These are phyloP conservation scores for Trametes cingulata DNA, from an alignment of 768 basidiomycete genomes.

Conservation along the genomic window DNA sequence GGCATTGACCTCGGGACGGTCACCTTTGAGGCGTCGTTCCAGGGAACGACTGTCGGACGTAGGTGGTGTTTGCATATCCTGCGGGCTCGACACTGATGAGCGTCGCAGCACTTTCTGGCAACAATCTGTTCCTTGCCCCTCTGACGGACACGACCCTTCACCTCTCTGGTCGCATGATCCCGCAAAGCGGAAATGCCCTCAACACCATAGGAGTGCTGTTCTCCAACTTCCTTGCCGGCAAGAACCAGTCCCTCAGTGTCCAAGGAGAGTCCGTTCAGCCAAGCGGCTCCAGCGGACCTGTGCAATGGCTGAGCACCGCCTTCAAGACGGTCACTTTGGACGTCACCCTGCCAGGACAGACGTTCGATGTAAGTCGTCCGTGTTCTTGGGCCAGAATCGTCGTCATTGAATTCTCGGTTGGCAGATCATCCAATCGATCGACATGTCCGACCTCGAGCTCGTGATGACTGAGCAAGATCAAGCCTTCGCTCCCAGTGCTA, in stretches of 20 bases:
- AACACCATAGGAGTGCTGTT: constrained; percentile 61
- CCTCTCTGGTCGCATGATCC: constrained; percentile 63
- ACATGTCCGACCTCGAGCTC: constrained; percentile 56
- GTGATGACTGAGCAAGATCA: constrained; percentile 52
- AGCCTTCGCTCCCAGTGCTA: constrained; percentile 59
- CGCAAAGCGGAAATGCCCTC: constrained; percentile 57
- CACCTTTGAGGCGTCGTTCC: constrained; percentile 62
- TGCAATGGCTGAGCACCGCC: constrained; percentile 68
- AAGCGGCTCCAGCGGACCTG: constrained; percentile 42
- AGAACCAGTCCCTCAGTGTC: constrained; percentile 62
- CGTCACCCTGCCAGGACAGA: constrained; percentile 63
- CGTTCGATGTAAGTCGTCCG: constrained; percentile 41
- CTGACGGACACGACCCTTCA: constrained; percentile 49
- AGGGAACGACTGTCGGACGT: constrained; percentile 60
- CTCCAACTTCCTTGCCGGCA: constrained; percentile 61
- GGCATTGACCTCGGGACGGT: constrained; percentile 70
- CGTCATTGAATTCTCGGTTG: not conserved
- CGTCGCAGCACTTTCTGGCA: constrained; percentile 51
- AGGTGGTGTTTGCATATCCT: constrained; percentile 30
- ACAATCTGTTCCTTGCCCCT: constrained; percentile 51
- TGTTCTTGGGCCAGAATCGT: not conserved
- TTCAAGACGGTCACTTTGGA: constrained; percentile 65
- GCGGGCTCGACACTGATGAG: not conserved
- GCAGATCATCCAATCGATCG: constrained; percentile 65
- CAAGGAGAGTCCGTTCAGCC: constrained; percentile 64